Evolutionary conservation across 179 eudicot genomes (phyloP).

Genomic region (Amaranthus tricolor): DNA sequence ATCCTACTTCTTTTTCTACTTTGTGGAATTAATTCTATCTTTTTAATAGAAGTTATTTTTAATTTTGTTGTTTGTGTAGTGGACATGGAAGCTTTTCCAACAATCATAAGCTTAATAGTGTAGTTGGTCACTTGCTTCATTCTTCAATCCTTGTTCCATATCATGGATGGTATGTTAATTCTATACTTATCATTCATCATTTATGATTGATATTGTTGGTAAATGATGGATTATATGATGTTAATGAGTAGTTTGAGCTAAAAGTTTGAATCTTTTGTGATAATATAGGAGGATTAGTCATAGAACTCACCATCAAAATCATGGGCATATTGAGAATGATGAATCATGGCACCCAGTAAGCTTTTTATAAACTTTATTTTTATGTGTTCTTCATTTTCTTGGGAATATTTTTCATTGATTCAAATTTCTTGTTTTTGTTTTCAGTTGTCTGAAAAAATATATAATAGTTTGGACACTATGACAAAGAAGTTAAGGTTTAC

Average conservation of each 20-base stretch:
- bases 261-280: slow-evolving; percentile 21
- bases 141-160: slow-evolving; percentile 90
- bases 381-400: neutral
- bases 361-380: neutral
- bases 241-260: neutral
- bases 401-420: neutral
- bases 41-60: slow-evolving; percentile 1
- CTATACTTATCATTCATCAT: neutral
- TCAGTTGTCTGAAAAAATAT: slow-evolving; percentile 68
- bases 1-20: neutral
- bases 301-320: slow-evolving; percentile 89
- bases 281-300: slow-evolving; percentile 81
- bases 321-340: slow-evolving; percentile 86
- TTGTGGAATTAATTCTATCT: neutral
- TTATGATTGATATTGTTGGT: slow-evolving; percentile 4
- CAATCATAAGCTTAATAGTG: slow-evolving; percentile 67
- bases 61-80: slow-evolving; percentile 31
- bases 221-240: neutral
- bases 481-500: slow-evolving; percentile 62
- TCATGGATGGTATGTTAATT: slow-evolving; percentile 74
- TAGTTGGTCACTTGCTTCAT: slow-evolving; percentile 82
- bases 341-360: slow-evolving; percentile 96
- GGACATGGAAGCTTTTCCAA: slow-evolving; percentile 94
- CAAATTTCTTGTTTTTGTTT: neutral
- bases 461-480: slow-evolving; percentile 43